Evolutionary conservation across 2,329 filamentous ascomycete genomes (phyloP).

Genomic region (Alternaria brassicicola): DNA sequence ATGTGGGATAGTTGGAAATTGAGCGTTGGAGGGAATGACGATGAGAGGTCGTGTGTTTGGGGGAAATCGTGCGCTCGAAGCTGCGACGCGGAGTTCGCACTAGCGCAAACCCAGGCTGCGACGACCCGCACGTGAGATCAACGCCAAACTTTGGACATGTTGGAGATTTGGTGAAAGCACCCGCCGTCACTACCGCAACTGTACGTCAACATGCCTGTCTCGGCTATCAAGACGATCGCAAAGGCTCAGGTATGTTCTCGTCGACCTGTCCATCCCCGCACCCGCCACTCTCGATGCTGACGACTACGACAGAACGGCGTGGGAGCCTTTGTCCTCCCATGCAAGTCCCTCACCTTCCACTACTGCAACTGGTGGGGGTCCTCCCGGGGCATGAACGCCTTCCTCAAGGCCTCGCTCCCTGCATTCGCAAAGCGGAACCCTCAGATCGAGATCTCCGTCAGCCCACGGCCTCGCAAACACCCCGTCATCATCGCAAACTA

Average conservation of each 20-base stretch:
- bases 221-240: slow-evolving; percentile 60
- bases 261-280: accelerated
- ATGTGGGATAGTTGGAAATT: slow-evolving; percentile 38
- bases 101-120: slow-evolving; percentile 29
- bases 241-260: slow-evolving; percentile 59
- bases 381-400: slow-evolving; percentile 90
- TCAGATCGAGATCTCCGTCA: slow-evolving; percentile 88
- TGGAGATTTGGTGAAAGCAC: slow-evolving; percentile 2
- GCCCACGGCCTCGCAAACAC: slow-evolving; percentile 86
- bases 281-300: slow-evolving; percentile 15
- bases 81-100: slow-evolving; percentile 26
- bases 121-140: slow-evolving; percentile 34
- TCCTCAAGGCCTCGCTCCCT: slow-evolving; percentile 78
- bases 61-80: slow-evolving; percentile 12
- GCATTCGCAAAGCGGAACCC: slow-evolving; percentile 82
- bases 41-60: slow-evolving; percentile 18
- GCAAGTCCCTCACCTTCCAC: slow-evolving; percentile 92
- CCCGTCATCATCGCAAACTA: slow-evolving; percentile 89
- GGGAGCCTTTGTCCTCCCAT: slow-evolving; percentile 95
- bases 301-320: slow-evolving; percentile 77
- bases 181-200: slow-evolving; percentile 19
- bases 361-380: slow-evolving; percentile 97
- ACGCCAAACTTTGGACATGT: slow-evolving; percentile 24
- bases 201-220: slow-evolving; percentile 53
- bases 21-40: slow-evolving; percentile 26